phyloP scores from a whole-genome alignment of 1,284 basidiomycete species.

The Meira miltonrushii region DNA sequence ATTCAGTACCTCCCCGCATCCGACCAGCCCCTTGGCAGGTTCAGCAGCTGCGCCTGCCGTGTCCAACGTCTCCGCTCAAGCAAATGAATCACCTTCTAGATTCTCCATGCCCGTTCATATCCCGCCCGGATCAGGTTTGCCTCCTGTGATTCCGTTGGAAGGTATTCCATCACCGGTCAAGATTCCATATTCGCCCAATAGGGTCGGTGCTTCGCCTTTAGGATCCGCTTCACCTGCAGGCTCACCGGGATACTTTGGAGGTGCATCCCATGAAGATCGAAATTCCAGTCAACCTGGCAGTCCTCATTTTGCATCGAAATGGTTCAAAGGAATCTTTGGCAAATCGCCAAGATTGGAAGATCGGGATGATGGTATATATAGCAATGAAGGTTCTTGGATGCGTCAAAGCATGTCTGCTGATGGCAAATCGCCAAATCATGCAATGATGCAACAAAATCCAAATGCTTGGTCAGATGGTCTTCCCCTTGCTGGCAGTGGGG shows the following conservation, averaged over 20 bases:
- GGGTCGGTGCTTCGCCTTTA: conserved; percentile 24
- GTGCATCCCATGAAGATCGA: neutral
- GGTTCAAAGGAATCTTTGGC: conserved; percentile 13
- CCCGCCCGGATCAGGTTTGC: neutral
- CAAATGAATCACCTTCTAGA: neutral
- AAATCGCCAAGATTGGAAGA: conserved; percentile 4
- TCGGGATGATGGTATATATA: conserved; percentile 1
- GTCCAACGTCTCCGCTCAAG: neutral
- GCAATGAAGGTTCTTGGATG: neutral
- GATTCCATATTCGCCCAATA: conserved; percentile 18
- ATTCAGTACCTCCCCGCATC: neutral
- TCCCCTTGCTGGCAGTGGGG: neutral
- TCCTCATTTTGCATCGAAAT: conserved; percentile 5
- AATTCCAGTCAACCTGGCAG: neutral
- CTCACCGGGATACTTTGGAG: conserved; percentile 20
- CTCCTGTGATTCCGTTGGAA: conserved; percentile 21
- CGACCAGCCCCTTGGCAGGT: neutral
- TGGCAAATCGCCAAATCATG: neutral
- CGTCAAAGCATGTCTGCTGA: neutral
- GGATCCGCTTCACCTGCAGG: conserved; percentile 29
- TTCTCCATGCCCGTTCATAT: neutral
- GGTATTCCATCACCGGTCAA: conserved; percentile 29
- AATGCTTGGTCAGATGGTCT: conserved; percentile 6
- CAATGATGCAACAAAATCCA: neutral
- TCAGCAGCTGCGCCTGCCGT: neutral